These are phyloP conservation scores for Saksenaea oblongispora DNA, from an alignment of 371 early-diverging fungal species.

Conservation along the genomic window DNA sequence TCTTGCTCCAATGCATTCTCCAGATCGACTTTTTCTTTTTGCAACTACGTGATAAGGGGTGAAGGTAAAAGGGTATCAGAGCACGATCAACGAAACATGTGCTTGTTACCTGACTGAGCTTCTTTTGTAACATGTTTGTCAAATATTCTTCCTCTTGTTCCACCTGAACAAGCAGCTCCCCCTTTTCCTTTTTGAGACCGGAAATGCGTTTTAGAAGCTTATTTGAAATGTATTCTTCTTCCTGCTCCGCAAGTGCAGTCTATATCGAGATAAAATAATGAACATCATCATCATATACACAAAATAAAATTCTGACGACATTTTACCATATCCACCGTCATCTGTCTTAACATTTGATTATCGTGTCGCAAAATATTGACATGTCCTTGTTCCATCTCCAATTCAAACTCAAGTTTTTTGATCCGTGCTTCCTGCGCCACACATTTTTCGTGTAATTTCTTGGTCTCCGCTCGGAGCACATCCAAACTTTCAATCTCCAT, in stretches of 20 bases:
- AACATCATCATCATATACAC: neutral
- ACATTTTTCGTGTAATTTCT: constrained; percentile 42
- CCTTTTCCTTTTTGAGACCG: constrained; percentile 71
- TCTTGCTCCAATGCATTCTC: constrained; percentile 84
- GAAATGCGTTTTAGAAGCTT: constrained; percentile 65
- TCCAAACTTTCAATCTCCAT: constrained; percentile 36
- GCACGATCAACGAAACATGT: neutral
- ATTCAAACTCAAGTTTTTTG: constrained; percentile 63
- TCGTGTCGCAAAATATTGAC: constrained; percentile 69
- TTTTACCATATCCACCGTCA: constrained; percentile 65
- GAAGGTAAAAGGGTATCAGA: neutral
- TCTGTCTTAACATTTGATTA: constrained; percentile 59
- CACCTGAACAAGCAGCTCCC: constrained; percentile 64
- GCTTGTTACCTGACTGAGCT: constrained; percentile 56
- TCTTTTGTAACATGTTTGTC: constrained; percentile 75
- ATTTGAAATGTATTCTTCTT: constrained; percentile 75
- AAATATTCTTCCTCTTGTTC: constrained; percentile 79
- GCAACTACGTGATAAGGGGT: constrained; percentile 40
- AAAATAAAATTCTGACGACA: neutral
- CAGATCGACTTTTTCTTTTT: constrained; percentile 81
- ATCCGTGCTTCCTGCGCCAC: constrained; percentile 46
- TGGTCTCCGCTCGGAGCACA: constrained; percentile 34
- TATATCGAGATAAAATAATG: constrained; percentile 18
- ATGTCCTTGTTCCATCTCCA: constrained; percentile 73
- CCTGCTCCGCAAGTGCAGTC: constrained; percentile 68